phyloP scores from a whole-genome alignment of 108 stramenopile genomes.

The Nitzschia sp. region DNA sequence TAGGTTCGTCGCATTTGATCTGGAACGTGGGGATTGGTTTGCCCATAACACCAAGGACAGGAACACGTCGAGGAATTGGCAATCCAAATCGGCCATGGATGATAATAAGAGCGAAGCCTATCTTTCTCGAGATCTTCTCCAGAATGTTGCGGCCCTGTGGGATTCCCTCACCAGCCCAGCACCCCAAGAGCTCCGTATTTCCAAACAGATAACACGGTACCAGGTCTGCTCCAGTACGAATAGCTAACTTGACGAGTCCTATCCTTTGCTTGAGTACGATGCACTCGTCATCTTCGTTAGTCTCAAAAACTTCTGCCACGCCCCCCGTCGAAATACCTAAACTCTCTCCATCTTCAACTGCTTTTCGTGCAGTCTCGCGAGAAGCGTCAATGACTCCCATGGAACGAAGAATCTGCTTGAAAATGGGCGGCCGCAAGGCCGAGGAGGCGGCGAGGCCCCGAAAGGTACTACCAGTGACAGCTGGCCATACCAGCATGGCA shows the following conservation, averaged over 20 bases:
- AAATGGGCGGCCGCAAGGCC: constrained; percentile 45
- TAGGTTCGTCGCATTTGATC: constrained; percentile 40
- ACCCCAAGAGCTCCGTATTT: constrained; percentile 43
- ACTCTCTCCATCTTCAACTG: constrained; percentile 25
- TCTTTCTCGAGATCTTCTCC: constrained; percentile 36
- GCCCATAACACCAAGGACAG: constrained; percentile 35
- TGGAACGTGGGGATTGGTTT: constrained; percentile 43
- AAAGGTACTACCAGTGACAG: constrained; percentile 29
- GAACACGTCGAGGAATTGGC: constrained; percentile 41
- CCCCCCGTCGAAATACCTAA: constrained; percentile 53
- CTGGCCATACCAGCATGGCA: constrained; percentile 32
- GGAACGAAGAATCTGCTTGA: constrained; percentile 46
- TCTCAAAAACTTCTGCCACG: constrained; percentile 53
- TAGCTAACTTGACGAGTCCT: constrained; percentile 58
- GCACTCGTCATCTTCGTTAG: constrained; percentile 38
- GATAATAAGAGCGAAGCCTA: constrained; percentile 42
- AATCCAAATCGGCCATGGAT: constrained; percentile 45
- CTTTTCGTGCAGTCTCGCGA: constrained; percentile 30
- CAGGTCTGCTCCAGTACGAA: constrained; percentile 59
- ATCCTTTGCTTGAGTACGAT: constrained; percentile 37
- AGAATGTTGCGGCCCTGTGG: constrained; percentile 21
- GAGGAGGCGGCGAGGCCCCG: constrained; percentile 35
- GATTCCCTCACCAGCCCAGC: constrained; percentile 36
- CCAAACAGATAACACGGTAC: constrained; percentile 61
- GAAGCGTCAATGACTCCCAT: constrained; percentile 40